These are phyloP conservation scores for Beta corolliflora DNA, from an alignment of 179 eudicot species.

Conservation along the genomic window DNA sequence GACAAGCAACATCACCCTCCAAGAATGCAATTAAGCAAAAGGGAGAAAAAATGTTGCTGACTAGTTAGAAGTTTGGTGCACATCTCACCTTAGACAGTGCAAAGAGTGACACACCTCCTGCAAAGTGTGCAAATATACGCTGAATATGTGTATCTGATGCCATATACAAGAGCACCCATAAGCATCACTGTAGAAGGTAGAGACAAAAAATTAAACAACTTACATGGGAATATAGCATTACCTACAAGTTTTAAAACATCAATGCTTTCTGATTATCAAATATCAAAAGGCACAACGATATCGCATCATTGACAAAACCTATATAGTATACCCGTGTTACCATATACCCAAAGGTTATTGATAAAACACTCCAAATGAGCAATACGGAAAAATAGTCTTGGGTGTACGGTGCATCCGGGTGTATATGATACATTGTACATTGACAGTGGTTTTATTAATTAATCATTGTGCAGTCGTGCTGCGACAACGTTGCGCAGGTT, in stretches of 20 bases:
- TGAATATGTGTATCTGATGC: slow-evolving; percentile 75
- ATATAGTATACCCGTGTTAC: no score
- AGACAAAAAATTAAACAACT: neutral
- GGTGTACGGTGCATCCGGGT: no score
- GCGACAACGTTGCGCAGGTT: no score
- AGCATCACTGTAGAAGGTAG: slow-evolving; percentile 73
- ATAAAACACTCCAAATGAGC: no score
- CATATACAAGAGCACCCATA: slow-evolving; percentile 93
- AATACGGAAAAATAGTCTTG: no score
- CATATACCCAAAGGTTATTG: no score
- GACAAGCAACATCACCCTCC: neutral
- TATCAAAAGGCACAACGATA: neutral
- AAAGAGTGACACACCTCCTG: slow-evolving; percentile 93
- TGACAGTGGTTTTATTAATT: neutral
- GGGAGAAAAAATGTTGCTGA: neutral
- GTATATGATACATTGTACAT: no score
- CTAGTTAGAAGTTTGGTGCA: neutral
- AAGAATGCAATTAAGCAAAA: neutral
- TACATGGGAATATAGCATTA: neutral
- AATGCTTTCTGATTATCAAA: neutral
- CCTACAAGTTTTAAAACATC: neutral
- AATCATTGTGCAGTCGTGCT: no score
- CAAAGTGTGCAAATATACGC: slow-evolving; percentile 89
- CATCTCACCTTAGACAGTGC: slow-evolving; percentile 81
- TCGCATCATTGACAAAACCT: neutral